Percentiles rank a stretch among this genome's conserved stretches.
Evolutionary conservation across 176 grass and related monocot species (phyloP).

Genomic region (Juncus effusus): DNA sequence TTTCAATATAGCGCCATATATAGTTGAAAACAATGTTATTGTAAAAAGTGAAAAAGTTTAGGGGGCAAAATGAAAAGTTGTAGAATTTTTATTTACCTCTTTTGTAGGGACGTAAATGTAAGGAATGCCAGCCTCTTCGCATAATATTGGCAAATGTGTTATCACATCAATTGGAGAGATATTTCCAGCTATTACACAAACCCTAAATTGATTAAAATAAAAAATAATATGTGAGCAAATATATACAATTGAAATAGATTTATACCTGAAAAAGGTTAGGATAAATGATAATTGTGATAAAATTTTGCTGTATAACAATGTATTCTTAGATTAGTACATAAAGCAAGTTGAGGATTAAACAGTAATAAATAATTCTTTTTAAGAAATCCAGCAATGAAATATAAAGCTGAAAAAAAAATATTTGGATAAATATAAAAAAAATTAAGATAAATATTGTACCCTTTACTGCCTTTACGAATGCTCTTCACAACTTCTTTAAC

Average conservation of each 20-base stretch:
- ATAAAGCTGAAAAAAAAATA: background rate
- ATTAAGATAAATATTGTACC: slow-evolving; percentile 26
- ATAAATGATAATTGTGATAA: too few relatives aligned
- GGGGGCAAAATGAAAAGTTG: background rate
- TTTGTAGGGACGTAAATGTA: slow-evolving; percentile 82
- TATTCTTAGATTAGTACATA: too few relatives aligned
- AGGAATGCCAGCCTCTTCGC: slow-evolving; percentile 73
- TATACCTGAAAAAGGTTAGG: too few relatives aligned
- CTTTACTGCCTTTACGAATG: slow-evolving; percentile 78
- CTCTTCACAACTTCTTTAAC: slow-evolving; percentile 99
- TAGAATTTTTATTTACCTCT: slow-evolving; percentile 37
- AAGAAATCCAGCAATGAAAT: background rate
- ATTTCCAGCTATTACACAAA: slow-evolving; percentile 92
- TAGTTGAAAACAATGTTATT: too few relatives aligned
- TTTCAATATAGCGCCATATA: too few relatives aligned
- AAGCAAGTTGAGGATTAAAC: background rate
- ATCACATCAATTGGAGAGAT: slow-evolving; percentile 96
- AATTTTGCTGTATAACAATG: too few relatives aligned
- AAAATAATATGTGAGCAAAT: slow-evolving; percentile 3
- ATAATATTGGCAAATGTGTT: slow-evolving; percentile 84
- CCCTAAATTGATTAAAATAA: slow-evolving; percentile 31
- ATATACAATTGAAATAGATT: background rate
- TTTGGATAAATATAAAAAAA: slow-evolving; percentile 1
- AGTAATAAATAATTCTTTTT: background rate
- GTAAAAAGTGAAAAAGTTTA: too few relatives aligned